Percentiles rank a stretch among this genome's conserved stretches.
phyloP scores from a whole-genome alignment of 2,329 filamentous ascomycete genomes.

The Colletotrichum sp. region DNA sequence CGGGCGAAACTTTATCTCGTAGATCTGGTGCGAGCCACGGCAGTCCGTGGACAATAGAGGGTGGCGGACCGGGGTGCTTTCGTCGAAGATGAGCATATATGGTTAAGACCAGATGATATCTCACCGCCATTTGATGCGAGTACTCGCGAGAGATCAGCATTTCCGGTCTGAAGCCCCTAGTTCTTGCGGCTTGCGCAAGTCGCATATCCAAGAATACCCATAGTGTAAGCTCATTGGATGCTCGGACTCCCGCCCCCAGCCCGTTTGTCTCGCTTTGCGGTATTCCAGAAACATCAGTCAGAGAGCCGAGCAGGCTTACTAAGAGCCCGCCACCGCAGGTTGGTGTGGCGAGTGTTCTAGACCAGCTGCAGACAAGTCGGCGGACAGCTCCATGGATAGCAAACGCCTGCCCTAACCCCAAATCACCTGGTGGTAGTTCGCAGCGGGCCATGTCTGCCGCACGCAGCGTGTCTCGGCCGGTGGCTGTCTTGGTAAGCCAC shows the following conservation, averaged over 20 bases:
- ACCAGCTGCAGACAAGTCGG: neutral
- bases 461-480: neutral
- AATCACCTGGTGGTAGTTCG: neutral
- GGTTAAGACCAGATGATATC: neutral
- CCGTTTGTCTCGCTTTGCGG: neutral
- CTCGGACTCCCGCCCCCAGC: neutral
- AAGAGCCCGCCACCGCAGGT: neutral
- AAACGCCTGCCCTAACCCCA: neutral
- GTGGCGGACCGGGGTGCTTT: neutral
- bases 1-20: slow-evolving; percentile 7
- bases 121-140: slow-evolving; percentile 11
- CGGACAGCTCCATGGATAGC: neutral
- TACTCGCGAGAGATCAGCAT: neutral
- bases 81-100: neutral
- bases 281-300: neutral
- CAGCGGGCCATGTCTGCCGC: neutral
- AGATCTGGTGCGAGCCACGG: neutral
- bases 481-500: neutral
- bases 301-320: neutral
- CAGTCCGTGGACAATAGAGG: neutral
- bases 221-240: neutral
- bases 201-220: neutral
- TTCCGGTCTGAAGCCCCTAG: neutral
- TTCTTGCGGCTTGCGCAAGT: neutral
- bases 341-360: neutral